These are phyloP conservation scores for Leccinum subtestaceum DNA, from an alignment of 768 basidiomycete genomes.

Conservation along the genomic window DNA sequence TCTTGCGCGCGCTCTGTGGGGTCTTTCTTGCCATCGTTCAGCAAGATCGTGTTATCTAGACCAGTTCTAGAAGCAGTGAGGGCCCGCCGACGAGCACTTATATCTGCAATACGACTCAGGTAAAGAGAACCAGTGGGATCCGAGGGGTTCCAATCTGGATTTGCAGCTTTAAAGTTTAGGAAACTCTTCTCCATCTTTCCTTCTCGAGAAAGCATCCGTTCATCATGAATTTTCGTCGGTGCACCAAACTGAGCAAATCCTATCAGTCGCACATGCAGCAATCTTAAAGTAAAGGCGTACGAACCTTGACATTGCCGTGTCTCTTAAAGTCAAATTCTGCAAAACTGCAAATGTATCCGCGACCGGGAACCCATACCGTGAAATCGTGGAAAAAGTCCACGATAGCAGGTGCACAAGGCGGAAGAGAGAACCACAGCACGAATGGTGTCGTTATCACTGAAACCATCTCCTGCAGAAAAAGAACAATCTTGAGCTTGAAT, in stretches of 20 bases:
- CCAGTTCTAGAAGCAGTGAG: slow-evolving; percentile 27
- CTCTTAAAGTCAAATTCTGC: slow-evolving; percentile 97
- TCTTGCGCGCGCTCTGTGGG: slow-evolving; percentile 59
- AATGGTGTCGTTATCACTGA: slow-evolving; percentile 94
- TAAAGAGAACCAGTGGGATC: slow-evolving; percentile 92
- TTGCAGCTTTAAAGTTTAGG: slow-evolving; percentile 91
- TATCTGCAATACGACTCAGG: slow-evolving; percentile 77
- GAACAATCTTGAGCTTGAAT: slow-evolving; percentile 88
- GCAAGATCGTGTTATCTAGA: slow-evolving; percentile 26
- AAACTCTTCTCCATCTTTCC: slow-evolving; percentile 99
- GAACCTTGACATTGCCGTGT: slow-evolving; percentile 86
- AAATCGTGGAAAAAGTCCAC: slow-evolving; percentile 99
- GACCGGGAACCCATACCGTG: slow-evolving; percentile 91
- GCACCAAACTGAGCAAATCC: slow-evolving; percentile 69
- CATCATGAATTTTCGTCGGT: slow-evolving; percentile 62
- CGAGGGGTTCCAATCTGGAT: slow-evolving; percentile 92
- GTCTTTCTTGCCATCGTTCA: slow-evolving; percentile 36
- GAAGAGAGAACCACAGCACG: slow-evolving; percentile 90
- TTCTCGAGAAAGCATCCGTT: slow-evolving; percentile 80
- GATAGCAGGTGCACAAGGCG: slow-evolving; percentile 83
- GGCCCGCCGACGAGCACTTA: slow-evolving; percentile 46
- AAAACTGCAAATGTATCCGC: slow-evolving; percentile 97
- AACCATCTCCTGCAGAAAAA: slow-evolving; percentile 84
- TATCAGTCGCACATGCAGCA: neutral
- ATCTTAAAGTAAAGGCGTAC: slow-evolving; percentile 15